A percentile compares a stretch with the other conserved stretches of the same genome.
These are phyloP conservation scores for Rosa hybrid DNA, from an alignment of 331 rosid species.

Conservation along the genomic window DNA sequence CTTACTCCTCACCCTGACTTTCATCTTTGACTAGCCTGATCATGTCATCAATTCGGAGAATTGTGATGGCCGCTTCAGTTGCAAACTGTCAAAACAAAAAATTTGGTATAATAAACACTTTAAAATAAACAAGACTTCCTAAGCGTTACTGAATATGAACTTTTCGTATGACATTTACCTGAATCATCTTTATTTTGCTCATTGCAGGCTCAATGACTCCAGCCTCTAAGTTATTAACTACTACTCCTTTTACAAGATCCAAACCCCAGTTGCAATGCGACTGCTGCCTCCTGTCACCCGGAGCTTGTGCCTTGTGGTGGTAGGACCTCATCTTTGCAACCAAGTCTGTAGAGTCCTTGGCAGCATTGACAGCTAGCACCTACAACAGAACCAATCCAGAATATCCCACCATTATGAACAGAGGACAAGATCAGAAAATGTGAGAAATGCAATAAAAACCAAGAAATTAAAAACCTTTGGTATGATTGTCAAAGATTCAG, in stretches of 20 bases:
- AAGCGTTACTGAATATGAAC: not conserved
- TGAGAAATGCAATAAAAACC: slow-evolving; percentile 2
- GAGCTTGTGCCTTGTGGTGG: slow-evolving; percentile 85
- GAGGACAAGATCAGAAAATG: not conserved
- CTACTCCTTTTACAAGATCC: slow-evolving; percentile 70
- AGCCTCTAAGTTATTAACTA: slow-evolving; percentile 90
- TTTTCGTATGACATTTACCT: slow-evolving; percentile 39
- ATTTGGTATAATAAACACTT: not conserved
- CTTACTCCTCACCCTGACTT: slow-evolving; percentile 61
- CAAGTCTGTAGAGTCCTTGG: slow-evolving; percentile 94
- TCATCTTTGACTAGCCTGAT: slow-evolving; percentile 91
- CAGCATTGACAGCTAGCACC: slow-evolving; percentile 98
- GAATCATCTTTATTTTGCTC: slow-evolving; percentile 98
- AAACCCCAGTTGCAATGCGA: slow-evolving; percentile 75
- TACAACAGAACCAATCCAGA: slow-evolving; percentile 35
- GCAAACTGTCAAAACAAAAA: slow-evolving; percentile 61
- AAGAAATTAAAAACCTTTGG: slow-evolving; percentile 63
- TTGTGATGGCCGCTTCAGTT: slow-evolving; percentile 96
- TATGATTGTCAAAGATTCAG: slow-evolving; percentile 86
- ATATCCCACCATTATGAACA: not conserved
- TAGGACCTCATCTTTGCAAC: slow-evolving; percentile 89
- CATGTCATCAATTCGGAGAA: slow-evolving; percentile 97
- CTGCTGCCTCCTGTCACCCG: slow-evolving; percentile 64
- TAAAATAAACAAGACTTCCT: not conserved
- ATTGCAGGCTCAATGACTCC: slow-evolving; percentile 99